A percentile compares a stretch with the other conserved stretches of the same genome.
These are phyloP conservation scores for Hygrocybe punicea DNA, from an alignment of 768 basidiomycete genomes.

Conservation along the genomic window DNA sequence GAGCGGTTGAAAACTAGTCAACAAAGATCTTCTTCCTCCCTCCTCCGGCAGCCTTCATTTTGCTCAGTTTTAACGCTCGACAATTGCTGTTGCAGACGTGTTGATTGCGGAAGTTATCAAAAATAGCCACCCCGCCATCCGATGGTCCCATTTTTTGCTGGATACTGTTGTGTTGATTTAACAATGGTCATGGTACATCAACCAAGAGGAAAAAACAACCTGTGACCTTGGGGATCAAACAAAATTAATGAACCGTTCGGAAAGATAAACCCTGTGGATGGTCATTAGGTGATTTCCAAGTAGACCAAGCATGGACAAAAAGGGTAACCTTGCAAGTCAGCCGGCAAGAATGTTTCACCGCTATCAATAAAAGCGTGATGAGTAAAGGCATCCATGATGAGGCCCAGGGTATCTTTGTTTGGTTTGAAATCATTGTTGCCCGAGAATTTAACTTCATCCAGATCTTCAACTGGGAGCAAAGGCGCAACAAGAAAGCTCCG, in stretches of 20 bases:
- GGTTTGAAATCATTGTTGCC: constrained; percentile 13
- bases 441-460: constrained; percentile 15
- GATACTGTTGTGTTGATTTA: neutral
- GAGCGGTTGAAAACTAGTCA: neutral
- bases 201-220: neutral
- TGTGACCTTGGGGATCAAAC: constrained; percentile 16
- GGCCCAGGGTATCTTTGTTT: constrained; percentile 12
- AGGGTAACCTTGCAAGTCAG: constrained; percentile 20
- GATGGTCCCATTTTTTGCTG: neutral
- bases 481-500: constrained; percentile 2
- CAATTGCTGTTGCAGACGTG: neutral
- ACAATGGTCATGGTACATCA: neutral
- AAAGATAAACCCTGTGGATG: constrained; percentile 3
- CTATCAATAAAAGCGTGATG: constrained; percentile 21
- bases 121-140: neutral
- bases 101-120: neutral
- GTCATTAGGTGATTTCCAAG: neutral
- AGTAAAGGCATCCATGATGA: constrained; percentile 21
- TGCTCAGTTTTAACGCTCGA: neutral
- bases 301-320: neutral
- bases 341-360: constrained; percentile 8
- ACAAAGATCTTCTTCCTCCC: neutral
- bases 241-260: neutral
- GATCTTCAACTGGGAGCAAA: neutral
- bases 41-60: neutral